Percentiles rank a stretch among this genome's conserved stretches.
phyloP scores from a whole-genome alignment of 2,329 filamentous ascomycete species.

The Aspergillus brunneoviolaceus region DNA sequence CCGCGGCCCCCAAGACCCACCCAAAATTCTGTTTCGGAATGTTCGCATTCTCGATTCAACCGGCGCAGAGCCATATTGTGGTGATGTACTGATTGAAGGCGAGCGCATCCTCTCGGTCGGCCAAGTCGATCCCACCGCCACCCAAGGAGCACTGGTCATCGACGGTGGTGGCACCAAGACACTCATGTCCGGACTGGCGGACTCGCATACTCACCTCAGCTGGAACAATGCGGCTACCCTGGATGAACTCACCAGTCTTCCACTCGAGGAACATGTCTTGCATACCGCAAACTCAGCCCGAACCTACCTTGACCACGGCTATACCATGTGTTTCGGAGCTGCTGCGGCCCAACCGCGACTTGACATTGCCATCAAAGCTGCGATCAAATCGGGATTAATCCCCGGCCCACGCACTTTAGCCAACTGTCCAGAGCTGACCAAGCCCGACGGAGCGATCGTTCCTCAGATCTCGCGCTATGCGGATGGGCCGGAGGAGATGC shows the following conservation, averaged over 20 bases:
- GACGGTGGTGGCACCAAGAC: constrained; percentile 1
- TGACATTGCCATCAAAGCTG: constrained; percentile 9
- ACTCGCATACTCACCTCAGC: constrained; percentile 8
- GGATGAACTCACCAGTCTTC: background rate
- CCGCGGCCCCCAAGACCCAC: background rate
- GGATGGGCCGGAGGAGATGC: constrained; percentile 42
- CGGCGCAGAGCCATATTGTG: constrained; percentile 37
- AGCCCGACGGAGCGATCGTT: constrained; percentile 5
- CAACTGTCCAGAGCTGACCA: constrained; percentile 8
- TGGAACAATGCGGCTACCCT: background rate
- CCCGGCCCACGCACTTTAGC: constrained; percentile 11
- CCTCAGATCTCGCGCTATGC: constrained; percentile 14
- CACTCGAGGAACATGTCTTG: constrained; percentile 9
- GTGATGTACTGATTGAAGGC: constrained; percentile 43
- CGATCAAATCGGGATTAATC: constrained; percentile 8
- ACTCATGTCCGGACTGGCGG: constrained; percentile 1
- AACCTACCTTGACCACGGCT: constrained; percentile 11
- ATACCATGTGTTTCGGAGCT: constrained; percentile 16
- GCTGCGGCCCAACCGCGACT: constrained; percentile 12
- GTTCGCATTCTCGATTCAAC: constrained; percentile 45
- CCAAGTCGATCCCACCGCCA: background rate
- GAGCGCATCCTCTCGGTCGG: constrained; percentile 28
- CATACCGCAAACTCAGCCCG: constrained; percentile 7
- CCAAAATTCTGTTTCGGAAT: constrained; percentile 37
- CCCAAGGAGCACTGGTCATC: background rate